Base-by-base conservation (phyloP, 2,329 filamentous ascomycete genomes). In the Fusarium staphyleae region DNA sequence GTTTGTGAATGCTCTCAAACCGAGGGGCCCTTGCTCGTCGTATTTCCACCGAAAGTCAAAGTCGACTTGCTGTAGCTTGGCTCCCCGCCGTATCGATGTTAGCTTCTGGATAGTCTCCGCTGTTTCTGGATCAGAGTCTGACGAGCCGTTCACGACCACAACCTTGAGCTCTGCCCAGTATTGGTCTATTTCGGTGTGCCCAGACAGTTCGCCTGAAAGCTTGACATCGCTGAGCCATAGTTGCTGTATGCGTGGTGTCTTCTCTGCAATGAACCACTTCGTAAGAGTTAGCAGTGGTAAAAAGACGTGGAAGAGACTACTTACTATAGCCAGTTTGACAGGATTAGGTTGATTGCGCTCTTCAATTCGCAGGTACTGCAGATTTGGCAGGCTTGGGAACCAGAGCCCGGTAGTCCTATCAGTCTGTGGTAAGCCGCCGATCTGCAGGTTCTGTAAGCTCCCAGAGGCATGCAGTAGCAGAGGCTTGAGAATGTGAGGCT, bases 131-230 rank as follows among this genome's bases (percentile, higher is more conserved):
- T 64, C 62, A 28, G 60, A 63, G 32, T 53, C 54, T 18, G 44
- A 58, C 26, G 51, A 53, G 18, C 64, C 69, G 11, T 48, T 57
- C 15, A 69, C 57, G 16, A 69, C 58, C 13, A 75, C 49, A 2
- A 59, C 68, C 41, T 69, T 68, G 28, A 76, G 65, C 10, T 65
- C 52, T 14, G 49, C 48, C 72, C 72, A 76, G 12, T 68, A 32
- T 5, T 42, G 34, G 24, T 66, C 48, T 43, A 68, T 61, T 15
- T 49, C 22, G 4, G 44, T 35, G 3, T 63, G 44, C 22, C 37
- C 30, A 3, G 42, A 37, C 2, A 57, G 34, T 11, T 48, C 48
- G 2, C 35, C 44, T 24, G 46, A 57, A 9, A 71, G 53, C 7
- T 66, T 60, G 2, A 69, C 57, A 8, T 69, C 68, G 16, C 62